These are phyloP conservation scores for Alloteropsis semialata DNA, from an alignment of 176 grass and related monocot genomes.

Conservation along the genomic window DNA sequence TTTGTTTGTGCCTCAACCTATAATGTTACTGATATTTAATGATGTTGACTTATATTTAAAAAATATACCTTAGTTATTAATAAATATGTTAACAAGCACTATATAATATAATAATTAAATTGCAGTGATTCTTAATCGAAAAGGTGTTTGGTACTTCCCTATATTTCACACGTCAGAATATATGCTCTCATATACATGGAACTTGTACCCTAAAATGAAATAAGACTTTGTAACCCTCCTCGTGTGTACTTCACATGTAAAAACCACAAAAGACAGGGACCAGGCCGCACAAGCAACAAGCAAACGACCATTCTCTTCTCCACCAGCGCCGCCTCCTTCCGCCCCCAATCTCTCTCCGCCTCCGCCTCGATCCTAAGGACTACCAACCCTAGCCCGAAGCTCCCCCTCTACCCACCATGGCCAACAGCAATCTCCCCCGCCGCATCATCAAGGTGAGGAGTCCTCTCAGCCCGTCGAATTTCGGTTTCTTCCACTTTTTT, in stretches of 20 bases:
- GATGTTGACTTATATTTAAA: too few relatives aligned
- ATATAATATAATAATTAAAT: too few relatives aligned
- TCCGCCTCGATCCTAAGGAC: constrained; percentile 1
- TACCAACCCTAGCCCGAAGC: constrained; percentile 31
- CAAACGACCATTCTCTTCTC: neutral
- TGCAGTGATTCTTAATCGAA: too few relatives aligned
- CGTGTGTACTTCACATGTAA: neutral
- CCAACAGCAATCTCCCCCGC: constrained; percentile 68
- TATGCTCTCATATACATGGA: neutral
- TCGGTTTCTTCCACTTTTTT: neutral
- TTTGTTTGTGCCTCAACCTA: neutral
- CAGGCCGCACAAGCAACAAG: neutral
- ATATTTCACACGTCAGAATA: neutral
- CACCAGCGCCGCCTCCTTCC: neutral
- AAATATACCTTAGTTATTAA: too few relatives aligned
- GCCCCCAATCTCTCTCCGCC: neutral
- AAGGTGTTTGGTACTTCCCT: too few relatives aligned
- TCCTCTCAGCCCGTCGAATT: neutral
- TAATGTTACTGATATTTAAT: neutral
- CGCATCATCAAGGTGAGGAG: constrained; percentile 67
- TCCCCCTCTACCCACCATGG: constrained; percentile 23
- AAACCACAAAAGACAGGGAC: neutral
- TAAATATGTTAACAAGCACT: too few relatives aligned
- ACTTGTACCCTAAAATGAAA: too few relatives aligned
- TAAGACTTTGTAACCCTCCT: neutral